phyloP scores from a whole-genome alignment of 495 filamentous ascomycete species.

The Podospora pseudopauciseta region DNA sequence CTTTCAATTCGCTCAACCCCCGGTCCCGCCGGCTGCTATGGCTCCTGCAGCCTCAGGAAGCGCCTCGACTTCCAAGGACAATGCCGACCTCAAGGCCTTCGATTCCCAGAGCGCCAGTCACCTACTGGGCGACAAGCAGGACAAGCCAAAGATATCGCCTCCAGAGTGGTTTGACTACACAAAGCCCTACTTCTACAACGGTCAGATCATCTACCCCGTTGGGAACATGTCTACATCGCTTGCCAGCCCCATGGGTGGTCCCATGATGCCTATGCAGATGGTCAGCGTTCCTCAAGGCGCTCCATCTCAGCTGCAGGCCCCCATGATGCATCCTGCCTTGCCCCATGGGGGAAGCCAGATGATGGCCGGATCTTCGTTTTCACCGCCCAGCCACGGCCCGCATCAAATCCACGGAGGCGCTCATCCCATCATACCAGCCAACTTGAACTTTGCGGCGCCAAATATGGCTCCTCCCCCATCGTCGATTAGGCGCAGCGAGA shows the following conservation, averaged over 20 bases:
- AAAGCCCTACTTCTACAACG: slow-evolving; percentile 47
- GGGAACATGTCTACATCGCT: neutral
- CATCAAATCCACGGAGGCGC: slow-evolving; percentile 12
- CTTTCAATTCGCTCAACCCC: slow-evolving; percentile 21
- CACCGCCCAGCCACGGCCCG: slow-evolving; percentile 8
- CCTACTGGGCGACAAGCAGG: slow-evolving; percentile 32
- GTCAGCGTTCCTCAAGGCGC: slow-evolving; percentile 23
- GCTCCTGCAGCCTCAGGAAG: slow-evolving; percentile 5
- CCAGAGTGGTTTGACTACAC: slow-evolving; percentile 44
- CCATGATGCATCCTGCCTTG: slow-evolving; percentile 16
- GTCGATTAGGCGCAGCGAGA: slow-evolving; percentile 46
- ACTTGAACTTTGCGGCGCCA: slow-evolving; percentile 26
- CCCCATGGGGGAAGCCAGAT: slow-evolving; percentile 11
- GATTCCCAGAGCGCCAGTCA: slow-evolving; percentile 28
- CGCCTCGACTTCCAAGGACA: slow-evolving; percentile 22
- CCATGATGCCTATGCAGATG: slow-evolving; percentile 26
- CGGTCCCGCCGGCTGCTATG: slow-evolving; percentile 8
- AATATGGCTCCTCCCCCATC: slow-evolving; percentile 35
- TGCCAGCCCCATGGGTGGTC: slow-evolving; percentile 12
- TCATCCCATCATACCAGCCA: slow-evolving; percentile 17
- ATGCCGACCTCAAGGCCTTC: slow-evolving; percentile 26
- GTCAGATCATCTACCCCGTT: slow-evolving; percentile 47
- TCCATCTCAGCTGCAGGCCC: slow-evolving; percentile 12
- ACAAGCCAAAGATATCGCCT: slow-evolving; percentile 41
- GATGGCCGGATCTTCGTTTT: slow-evolving; percentile 16